Base-by-base conservation (phyloP, 768 basidiomycete genomes). In the Boletus speciosus region DNA sequence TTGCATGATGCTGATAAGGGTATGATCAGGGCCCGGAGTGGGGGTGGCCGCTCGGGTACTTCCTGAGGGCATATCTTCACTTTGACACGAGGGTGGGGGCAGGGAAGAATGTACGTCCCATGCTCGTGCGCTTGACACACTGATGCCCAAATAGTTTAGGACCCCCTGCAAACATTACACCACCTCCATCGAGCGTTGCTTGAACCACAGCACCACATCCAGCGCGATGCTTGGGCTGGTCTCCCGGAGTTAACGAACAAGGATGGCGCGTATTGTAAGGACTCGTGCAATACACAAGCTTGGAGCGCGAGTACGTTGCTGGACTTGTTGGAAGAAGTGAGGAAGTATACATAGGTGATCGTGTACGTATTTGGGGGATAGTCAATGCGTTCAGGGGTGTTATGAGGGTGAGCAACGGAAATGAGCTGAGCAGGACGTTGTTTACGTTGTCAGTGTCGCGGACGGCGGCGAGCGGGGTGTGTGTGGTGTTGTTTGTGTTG, bases 11-110 rank as follows among this genome's bases (percentile, higher is more conserved):
- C 63, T 60, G 57, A 66, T 57, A 48, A 52, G 35, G 49, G 44
- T 29, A 4, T 40, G 42, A 44, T 49, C 56, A 94, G 84, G 93
- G 92, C 16, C 93, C 93, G 5, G 91, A 94, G 66, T 97, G 93
- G 93, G 89, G 87, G 10, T 96, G 93, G 93, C 93, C 93, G 11
- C 73, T 93, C 41, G 97, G 97, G 4, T 98, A 93, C 75, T 98
- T 97, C 80, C 73, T 98, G 58, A 85, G 93, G 47, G 93, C 97
- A 0, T 97, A 93, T 71, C 79, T 98, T 42, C 72, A 91, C 67
- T 98, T 98, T 68, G 93, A 97, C 67, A 82, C 76, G 12, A 72
- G 74, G 12, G 81, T 77, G 15, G 92, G 90, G 2, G 73, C 71
- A 10, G 88, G 88, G 23, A 82, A 84, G 68, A 70, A 83, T 66